phyloP scores from a whole-genome alignment of 2,329 filamentous ascomycete genomes.

The Xylariaceae sp. region DNA sequence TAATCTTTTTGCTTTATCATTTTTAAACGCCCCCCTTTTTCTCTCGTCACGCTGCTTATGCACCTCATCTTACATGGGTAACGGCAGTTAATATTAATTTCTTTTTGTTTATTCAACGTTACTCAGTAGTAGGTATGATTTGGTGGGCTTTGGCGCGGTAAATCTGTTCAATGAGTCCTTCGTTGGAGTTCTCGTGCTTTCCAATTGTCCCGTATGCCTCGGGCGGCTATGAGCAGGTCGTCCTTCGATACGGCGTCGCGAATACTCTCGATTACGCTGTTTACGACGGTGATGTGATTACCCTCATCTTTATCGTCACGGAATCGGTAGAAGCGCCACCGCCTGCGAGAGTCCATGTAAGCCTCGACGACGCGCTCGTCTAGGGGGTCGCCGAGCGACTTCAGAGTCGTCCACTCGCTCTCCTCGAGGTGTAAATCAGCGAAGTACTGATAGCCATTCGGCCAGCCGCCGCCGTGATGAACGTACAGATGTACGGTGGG shows the following conservation, averaged over 20 bases:
- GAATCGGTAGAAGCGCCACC: constrained; percentile 86
- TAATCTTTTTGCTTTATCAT: not conserved
- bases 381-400: constrained; percentile 66
- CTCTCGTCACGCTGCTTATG: not conserved
- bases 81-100: not conserved
- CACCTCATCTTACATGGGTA: not conserved
- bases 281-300: constrained; percentile 80
- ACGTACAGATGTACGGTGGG: constrained; percentile 70
- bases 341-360: constrained; percentile 65
- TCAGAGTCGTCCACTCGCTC: constrained; percentile 79
- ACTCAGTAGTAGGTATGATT: not conserved
- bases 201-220: constrained; percentile 72
- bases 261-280: constrained; percentile 86
- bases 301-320: constrained; percentile 88
- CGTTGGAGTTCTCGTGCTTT: constrained; percentile 52
- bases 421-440: constrained; percentile 63
- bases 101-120: not conserved
- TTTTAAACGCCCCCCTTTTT: not conserved
- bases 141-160: not conserved
- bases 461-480: constrained; percentile 53
- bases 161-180: constrained; percentile 12
- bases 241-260: constrained; percentile 76
- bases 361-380: constrained; percentile 88
- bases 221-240: constrained; percentile 67
- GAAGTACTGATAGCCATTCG: constrained; percentile 58